These are phyloP conservation scores for Stenocarpella maydis DNA, from an alignment of 2,329 filamentous ascomycete genomes.

Conservation along the genomic window DNA sequence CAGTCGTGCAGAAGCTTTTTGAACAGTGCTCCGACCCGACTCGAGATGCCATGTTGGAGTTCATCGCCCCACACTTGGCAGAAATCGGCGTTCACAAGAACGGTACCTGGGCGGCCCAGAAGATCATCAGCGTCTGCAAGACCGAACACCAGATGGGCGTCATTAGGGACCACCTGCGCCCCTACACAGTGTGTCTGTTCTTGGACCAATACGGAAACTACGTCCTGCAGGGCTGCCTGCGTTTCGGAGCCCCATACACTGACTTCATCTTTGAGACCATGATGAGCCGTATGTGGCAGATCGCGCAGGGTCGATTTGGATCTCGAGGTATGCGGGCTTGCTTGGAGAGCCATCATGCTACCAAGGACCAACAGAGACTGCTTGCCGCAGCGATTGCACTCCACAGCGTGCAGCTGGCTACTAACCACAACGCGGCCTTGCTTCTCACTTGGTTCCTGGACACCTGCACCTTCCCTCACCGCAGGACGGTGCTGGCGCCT, in stretches of 20 bases:
- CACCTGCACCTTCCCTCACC: conserved; percentile 93
- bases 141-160: conserved; percentile 81
- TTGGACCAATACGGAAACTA: conserved; percentile 99
- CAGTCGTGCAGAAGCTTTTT: conserved; percentile 98
- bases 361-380: conserved; percentile 94
- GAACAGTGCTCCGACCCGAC: conserved; percentile 92
- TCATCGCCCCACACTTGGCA: conserved; percentile 90
- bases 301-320: conserved; percentile 91
- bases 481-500: conserved; percentile 90
- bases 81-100: conserved; percentile 99
- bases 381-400: conserved; percentile 94
- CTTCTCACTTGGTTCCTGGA: conserved; percentile 98
- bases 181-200: conserved; percentile 91
- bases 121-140: conserved; percentile 97
- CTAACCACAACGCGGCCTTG: conserved; percentile 93
- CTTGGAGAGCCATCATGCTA: conserved; percentile 92
- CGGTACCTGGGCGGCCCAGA: conserved; percentile 98
- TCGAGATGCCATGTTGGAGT: conserved; percentile 88
- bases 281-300: conserved; percentile 92
- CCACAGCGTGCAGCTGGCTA: conserved; percentile 94
- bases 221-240: conserved; percentile 93
- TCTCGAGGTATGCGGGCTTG: conserved; percentile 96
- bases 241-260: conserved; percentile 88
- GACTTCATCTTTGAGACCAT: conserved; percentile 99
- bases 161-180: conserved; percentile 84